A percentile compares a stretch with the other conserved stretches of the same genome.
Conservation (phyloP, 495 filamentous ascomycete species). For the Pyrenopolyporus hunteri region DNA sequence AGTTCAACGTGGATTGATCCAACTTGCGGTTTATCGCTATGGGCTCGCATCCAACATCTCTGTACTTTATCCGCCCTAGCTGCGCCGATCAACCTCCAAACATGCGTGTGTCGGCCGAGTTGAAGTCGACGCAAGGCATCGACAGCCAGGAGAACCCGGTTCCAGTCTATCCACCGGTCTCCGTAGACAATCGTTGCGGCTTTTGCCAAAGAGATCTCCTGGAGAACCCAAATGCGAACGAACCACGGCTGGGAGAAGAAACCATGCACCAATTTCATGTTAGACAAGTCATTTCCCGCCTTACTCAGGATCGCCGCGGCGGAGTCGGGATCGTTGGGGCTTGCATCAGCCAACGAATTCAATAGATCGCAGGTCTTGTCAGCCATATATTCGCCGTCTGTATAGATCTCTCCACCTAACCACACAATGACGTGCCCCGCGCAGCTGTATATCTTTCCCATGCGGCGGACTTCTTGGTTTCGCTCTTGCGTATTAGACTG, state of each 20-base stretch:
- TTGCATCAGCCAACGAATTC: neutral
- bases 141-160: neutral
- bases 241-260: conserved; percentile 24
- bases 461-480: conserved; percentile 21
- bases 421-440: conserved; percentile 11
- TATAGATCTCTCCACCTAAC: neutral
- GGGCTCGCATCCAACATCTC: conserved; percentile 10
- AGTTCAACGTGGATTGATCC: conserved; percentile 2
- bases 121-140: conserved; percentile 17
- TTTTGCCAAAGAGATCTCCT: conserved; percentile 9
- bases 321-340: conserved; percentile 2
- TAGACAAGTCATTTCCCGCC: neutral
- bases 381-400: neutral
- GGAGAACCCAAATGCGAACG: conserved; percentile 9
- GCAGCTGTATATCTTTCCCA: conserved; percentile 16
- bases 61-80: neutral
- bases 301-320: neutral
- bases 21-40: neutral
- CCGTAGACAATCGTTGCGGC: conserved; percentile 11
- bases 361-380: neutral
- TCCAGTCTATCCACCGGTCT: conserved; percentile 7
- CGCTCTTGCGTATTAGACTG: conserved; percentile 11
- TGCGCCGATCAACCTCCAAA: conserved; percentile 14
- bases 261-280: neutral
- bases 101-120: conserved; percentile 8